Conservation (phyloP, 768 basidiomycete species). For the Psilocybe sp. region DNA sequence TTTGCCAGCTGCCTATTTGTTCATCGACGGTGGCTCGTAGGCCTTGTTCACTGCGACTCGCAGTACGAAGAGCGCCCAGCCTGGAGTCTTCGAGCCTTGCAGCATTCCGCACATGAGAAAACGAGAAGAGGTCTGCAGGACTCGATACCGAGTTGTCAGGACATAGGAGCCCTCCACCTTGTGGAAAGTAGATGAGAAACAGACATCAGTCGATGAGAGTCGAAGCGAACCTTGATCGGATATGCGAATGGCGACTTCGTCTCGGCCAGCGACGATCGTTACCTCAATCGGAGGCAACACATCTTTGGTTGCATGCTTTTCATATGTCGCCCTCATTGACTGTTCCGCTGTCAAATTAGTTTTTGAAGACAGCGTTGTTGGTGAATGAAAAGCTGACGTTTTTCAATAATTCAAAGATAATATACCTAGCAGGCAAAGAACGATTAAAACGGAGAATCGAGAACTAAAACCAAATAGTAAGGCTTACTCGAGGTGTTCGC, state of each 20-base stretch:
- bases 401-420: constrained; percentile 86
- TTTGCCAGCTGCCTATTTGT: constrained; percentile 57
- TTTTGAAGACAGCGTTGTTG: background rate
- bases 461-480: background rate
- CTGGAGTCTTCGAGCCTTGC: constrained; percentile 64
- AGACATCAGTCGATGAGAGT: background rate
- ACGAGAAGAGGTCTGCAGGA: constrained; percentile 83
- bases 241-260: constrained; percentile 78
- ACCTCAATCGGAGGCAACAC: constrained; percentile 61
- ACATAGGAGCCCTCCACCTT: constrained; percentile 71
- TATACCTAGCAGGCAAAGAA: constrained; percentile 50
- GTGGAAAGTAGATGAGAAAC: constrained; percentile 10
- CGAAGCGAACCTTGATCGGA: constrained; percentile 75
- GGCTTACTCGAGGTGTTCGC: constrained; percentile 80
- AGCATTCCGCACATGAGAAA: constrained; percentile 81
- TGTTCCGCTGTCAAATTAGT: constrained; percentile 21
- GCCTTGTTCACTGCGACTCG: constrained; percentile 57
- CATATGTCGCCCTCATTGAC: constrained; percentile 71
- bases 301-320: constrained; percentile 42
- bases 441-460: background rate
- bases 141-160: constrained; percentile 46
- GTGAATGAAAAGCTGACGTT: constrained; percentile 53
- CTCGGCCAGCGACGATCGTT: constrained; percentile 72
- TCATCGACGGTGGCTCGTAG: constrained; percentile 79
- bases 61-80: constrained; percentile 63